Conservation (phyloP, 176 grass and related monocot species). For the Juncus effusus region DNA sequence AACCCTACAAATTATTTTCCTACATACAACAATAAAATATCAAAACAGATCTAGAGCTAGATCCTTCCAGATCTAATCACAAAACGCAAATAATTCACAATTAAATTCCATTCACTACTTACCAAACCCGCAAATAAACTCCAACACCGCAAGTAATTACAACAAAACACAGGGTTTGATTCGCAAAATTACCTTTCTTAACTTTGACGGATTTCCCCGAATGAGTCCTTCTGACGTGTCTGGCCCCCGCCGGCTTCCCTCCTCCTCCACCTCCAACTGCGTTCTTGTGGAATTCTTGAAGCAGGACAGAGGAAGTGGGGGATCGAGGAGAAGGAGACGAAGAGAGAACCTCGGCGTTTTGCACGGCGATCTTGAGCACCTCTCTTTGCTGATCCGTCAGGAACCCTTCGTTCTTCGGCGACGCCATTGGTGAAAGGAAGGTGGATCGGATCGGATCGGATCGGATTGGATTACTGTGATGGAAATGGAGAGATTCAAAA, state of each 20-base stretch:
- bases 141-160: no score
- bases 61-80: no score
- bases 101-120: no score
- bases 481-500: no score
- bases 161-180: no score
- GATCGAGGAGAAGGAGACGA: constrained; percentile 63
- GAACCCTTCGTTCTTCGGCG: constrained; percentile 89
- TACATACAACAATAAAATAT: no score
- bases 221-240: constrained; percentile 67
- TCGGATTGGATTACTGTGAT: no score
- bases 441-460: no score
- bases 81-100: no score
- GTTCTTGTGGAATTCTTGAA: constrained; percentile 54
- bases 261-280: constrained; percentile 7
- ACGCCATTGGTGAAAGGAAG: constrained; percentile 40
- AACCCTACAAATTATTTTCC: no score
- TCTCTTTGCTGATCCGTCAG: constrained; percentile 88
- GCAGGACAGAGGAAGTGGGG: constrained; percentile 52
- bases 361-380: constrained; percentile 73
- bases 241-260: constrained; percentile 22
- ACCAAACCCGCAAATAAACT: no score
- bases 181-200: constrained; percentile 66
- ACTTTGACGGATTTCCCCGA: constrained; percentile 85
- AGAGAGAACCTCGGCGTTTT: constrained; percentile 80
- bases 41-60: no score